Evolutionary conservation across 768 basidiomycete species (phyloP), one percentile per base, ranked within the genome.

Genomic region (Amanita inopinata): DNA sequence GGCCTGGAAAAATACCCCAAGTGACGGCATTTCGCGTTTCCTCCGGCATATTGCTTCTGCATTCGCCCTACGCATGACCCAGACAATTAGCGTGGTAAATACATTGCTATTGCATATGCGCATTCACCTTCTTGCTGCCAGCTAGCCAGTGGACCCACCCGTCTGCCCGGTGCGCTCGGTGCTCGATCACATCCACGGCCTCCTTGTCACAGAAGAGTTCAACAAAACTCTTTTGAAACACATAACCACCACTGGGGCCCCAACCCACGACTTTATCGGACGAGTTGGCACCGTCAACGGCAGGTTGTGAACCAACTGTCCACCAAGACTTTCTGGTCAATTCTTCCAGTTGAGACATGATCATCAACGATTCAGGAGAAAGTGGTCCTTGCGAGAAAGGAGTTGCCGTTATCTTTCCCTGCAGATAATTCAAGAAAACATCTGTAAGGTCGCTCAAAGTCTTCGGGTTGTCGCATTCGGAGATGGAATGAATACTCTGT

Each of bases 1-100:
- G 87, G 0, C 90, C 96, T 0, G 92, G 89, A 60, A 99, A 99
- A 4, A 98, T 83, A 43, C 93, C 96, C 96, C 96, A 99, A 1
- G 96, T 99, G 5, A 99, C 96, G 0, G 92, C 93, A 59, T 97
- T 97, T 43, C 87, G 76, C 10, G 78, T 83, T 24, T 75, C 78
- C 34, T 82, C 77, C 1, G 74, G 68, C 17, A 94, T 76, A 56
- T 96, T 98, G 9, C 78, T 90, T 49, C 70, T 66, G 47, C 71
- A 79, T 37, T 89, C 83, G 19, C 87, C 92, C 84, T 90, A n/a
- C n/a, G n/a, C n/a, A n/a, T n/a, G 32, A 3, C 4, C 43, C 11
- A 20, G 20, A 31, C 37, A 20, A 22, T 4, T 27, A 27, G 18
- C n/a, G 3, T 33, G 22, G 6, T 14, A 23, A 12, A 33, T 12